Evolutionary conservation across 805 yeast species (phyloP).

Genomic region (Candida succiphila): DNA sequence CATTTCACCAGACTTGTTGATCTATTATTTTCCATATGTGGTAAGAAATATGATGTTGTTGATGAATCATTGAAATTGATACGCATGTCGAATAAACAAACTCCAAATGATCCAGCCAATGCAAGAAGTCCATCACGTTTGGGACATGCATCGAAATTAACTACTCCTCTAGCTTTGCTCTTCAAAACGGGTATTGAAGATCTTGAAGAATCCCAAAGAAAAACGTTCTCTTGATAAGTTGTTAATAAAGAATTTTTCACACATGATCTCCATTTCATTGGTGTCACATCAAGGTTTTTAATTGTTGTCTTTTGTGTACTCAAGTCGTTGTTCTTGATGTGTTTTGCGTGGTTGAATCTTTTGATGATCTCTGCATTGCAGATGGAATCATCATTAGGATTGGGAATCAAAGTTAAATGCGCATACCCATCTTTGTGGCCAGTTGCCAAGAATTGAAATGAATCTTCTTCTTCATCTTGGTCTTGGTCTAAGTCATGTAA

Average conservation of each 20-base stretch:
- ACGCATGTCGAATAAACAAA: constrained; percentile 66
- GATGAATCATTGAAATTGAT: constrained; percentile 12
- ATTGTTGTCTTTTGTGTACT: constrained; percentile 13
- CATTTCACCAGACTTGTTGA: constrained; percentile 43
- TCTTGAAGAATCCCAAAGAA: constrained; percentile 65
- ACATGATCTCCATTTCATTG: constrained; percentile 31
- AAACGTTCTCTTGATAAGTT: constrained; percentile 57
- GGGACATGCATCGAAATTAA: constrained; percentile 39
- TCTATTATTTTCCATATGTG: constrained; percentile 19
- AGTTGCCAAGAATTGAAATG: constrained; percentile 38
- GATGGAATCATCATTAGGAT: constrained; percentile 13
- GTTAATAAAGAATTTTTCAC: constrained; percentile 43
- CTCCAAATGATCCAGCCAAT: constrained; percentile 62
- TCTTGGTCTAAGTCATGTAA: constrained; percentile 19
- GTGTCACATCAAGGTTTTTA: constrained; percentile 26
- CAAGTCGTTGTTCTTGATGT: constrained; percentile 26
- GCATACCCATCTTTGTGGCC: constrained; percentile 74
- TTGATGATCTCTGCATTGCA: constrained; percentile 61
- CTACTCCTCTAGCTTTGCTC: constrained; percentile 39
- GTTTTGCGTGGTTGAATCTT: constrained; percentile 71
- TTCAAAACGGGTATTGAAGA: constrained; percentile 50
- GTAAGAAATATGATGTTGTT: constrained; percentile 31
- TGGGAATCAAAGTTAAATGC: constrained; percentile 62
- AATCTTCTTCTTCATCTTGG: constrained; percentile 9
- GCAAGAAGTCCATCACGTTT: constrained; percentile 44